phyloP scores from a whole-genome alignment of 169 alveolate genomes.

The Cryptosporidium felis region DNA sequence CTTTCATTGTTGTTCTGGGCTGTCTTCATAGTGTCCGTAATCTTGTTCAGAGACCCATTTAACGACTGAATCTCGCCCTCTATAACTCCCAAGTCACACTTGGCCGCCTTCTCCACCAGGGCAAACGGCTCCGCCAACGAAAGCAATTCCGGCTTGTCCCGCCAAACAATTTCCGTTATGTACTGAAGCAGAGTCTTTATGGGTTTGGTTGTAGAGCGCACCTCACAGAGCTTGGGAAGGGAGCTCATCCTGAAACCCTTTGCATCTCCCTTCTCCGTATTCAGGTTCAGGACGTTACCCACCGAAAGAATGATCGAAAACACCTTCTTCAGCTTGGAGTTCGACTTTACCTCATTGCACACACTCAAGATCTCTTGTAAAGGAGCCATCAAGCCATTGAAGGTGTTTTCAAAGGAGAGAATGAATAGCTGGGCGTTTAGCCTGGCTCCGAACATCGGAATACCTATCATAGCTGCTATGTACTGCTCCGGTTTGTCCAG shows the following conservation, averaged over 20 bases:
- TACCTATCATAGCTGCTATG: constrained; percentile 87
- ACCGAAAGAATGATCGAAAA: constrained; percentile 83
- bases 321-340: constrained; percentile 79
- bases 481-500: constrained; percentile 90
- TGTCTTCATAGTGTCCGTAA: constrained; percentile 69
- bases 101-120: constrained; percentile 72
- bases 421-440: constrained; percentile 86
- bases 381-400: constrained; percentile 81
- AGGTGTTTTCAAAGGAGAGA: constrained; percentile 83
- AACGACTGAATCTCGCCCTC: constrained; percentile 73
- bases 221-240: constrained; percentile 83
- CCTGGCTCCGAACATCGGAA: constrained; percentile 85
- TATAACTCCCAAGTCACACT: constrained; percentile 70
- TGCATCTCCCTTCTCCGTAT: constrained; percentile 89
- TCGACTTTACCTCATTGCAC: constrained; percentile 81
- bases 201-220: constrained; percentile 87
- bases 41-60: constrained; percentile 39
- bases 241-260: constrained; percentile 89
- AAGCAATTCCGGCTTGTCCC: constrained; percentile 73
- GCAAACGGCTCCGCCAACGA: constrained; percentile 65
- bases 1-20: constrained; percentile 75
- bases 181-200: constrained; percentile 86
- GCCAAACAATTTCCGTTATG: constrained; percentile 80
- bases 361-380: constrained; percentile 80
- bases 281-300: constrained; percentile 86